Evolutionary conservation across 1,284 basidiomycete genomes (phyloP).

Genomic region (Cryptococcus sp.): DNA sequence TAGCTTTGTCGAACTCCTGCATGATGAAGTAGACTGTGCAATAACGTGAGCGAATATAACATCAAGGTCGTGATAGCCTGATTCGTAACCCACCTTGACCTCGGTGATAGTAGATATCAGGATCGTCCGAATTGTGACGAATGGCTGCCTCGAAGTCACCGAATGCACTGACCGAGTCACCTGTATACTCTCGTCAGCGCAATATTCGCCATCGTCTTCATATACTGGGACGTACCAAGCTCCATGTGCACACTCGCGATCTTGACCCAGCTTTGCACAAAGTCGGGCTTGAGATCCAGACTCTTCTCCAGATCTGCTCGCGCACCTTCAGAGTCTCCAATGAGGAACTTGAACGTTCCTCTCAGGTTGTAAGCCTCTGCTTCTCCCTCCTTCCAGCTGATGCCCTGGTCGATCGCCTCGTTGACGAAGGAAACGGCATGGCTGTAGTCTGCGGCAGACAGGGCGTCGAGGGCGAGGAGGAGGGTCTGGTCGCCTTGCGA

Average conservation of each 20-base stretch:
- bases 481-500: constrained; percentile 82
- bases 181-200: constrained; percentile 15
- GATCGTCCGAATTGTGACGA: constrained; percentile 76
- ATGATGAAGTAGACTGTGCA: constrained; percentile 88
- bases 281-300: constrained; percentile 69
- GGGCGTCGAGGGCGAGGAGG: constrained; percentile 75
- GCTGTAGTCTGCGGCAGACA: constrained; percentile 81
- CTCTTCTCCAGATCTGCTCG: constrained; percentile 81
- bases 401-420: constrained; percentile 84
- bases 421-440: constrained; percentile 80
- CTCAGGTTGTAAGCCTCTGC: constrained; percentile 91
- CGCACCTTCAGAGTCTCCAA: constrained; percentile 80
- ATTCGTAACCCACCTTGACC: constrained; percentile 72
- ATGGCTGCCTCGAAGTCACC: constrained; percentile 90
- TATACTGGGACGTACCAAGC: constrained; percentile 59
- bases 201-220: not conserved
- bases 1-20: constrained; percentile 82
- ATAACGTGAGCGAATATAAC: not conserved
- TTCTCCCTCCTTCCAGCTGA: constrained; percentile 73
- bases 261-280: constrained; percentile 94
- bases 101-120: constrained; percentile 98
- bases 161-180: constrained; percentile 75
- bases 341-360: constrained; percentile 97
- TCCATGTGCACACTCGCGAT: constrained; percentile 98
- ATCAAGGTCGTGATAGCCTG: not conserved